Percentiles rank a stretch among this genome's conserved stretches.
Conservation (phyloP, 163 green algal species). For the Chlorella variabilis region DNA sequence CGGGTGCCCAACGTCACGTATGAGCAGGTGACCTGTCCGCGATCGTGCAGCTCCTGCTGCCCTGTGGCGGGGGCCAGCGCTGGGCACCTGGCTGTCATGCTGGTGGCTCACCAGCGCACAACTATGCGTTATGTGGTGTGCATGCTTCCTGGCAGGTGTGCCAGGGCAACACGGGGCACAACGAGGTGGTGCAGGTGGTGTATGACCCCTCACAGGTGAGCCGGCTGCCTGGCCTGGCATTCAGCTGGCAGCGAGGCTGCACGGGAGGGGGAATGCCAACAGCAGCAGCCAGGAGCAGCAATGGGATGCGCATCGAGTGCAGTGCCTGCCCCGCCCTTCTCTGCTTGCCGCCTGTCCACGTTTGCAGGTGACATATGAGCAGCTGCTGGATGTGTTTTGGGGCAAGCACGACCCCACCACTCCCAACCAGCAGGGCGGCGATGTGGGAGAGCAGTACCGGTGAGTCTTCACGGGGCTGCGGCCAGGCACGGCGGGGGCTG, state of each 20-base stretch:
- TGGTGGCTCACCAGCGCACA: not conserved
- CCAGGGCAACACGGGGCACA: constrained; percentile 71
- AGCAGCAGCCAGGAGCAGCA: no score
- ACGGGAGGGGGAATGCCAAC: no score
- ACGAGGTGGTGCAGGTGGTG: constrained; percentile 77
- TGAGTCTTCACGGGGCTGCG: no score
- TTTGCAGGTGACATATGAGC: constrained; percentile 55
- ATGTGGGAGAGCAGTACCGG: constrained; percentile 82
- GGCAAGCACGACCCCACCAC: constrained; percentile 79
- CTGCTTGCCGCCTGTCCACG: not conserved
- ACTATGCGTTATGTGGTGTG: not conserved
- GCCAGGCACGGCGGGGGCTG: no score
- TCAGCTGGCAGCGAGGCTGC: no score
- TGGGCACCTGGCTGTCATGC: no score
- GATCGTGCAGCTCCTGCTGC: no score
- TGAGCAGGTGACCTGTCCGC: constrained; percentile 60
- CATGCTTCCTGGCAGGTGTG: constrained; percentile 22
- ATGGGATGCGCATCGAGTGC: not conserved
- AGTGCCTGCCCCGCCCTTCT: no score
- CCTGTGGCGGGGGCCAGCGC: no score
- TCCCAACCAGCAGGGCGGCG: constrained; percentile 79
- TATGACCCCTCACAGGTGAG: not conserved
- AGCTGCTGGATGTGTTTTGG: constrained; percentile 82
- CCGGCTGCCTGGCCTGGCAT: no score
- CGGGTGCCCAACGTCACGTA: constrained; percentile 76